Base-by-base conservation (phyloP, 225 moss, liverwort and hornwort species). In the Bryoerythrophyllum caledonicum region DNA sequence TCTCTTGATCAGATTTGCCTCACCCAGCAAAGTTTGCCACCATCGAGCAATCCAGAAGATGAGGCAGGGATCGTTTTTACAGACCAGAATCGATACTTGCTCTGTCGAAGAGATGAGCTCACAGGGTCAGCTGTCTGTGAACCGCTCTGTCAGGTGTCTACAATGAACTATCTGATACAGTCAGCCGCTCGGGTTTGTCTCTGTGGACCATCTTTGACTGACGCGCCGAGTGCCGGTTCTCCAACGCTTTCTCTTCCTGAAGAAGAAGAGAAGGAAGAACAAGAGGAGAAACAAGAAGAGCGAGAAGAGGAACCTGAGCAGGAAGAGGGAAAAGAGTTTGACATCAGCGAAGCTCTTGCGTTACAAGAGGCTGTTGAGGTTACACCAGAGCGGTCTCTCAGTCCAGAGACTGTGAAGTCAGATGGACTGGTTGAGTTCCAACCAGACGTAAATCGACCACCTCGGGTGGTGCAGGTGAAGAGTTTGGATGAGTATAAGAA, bases 401-500 rank as follows among this genome's bases (percentile, higher is more conserved):
- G 32, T 73, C 77, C 79, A 70, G 88, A 76, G 15, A 60, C 32
- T 21, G 23, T 51, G 44, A 79, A 58, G 17, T 23, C 56, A 2
- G 76, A 81, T 28, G 79, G 53, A 34, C 32, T 48, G 15, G 72
- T 76, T 28, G 87, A 83, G 34, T 67, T 74, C 8, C 75, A 76
- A 20, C 76, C 34, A 67, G 86, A 83, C 60, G 72, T 40, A 48
- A 78, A 76, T 41, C 83, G 87, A 49, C 76, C 87, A 37, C 80
- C 76, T 46, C 91, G 90, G 19, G 79, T 88, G 44, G 93, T 82
- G 8, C 82, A 83, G 30, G 86, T 92, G 70, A 81, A 91, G 86
- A 93, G 91, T 76, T 82, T 99, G 71, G 90, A 92, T 73, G 99
- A 99, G 74, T 99, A 93, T 40, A 95, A 90, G 80, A 93, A 77